Evolutionary conservation across 2,329 filamentous ascomycete species (phyloP).

Genomic region (Penicillium sp.): DNA sequence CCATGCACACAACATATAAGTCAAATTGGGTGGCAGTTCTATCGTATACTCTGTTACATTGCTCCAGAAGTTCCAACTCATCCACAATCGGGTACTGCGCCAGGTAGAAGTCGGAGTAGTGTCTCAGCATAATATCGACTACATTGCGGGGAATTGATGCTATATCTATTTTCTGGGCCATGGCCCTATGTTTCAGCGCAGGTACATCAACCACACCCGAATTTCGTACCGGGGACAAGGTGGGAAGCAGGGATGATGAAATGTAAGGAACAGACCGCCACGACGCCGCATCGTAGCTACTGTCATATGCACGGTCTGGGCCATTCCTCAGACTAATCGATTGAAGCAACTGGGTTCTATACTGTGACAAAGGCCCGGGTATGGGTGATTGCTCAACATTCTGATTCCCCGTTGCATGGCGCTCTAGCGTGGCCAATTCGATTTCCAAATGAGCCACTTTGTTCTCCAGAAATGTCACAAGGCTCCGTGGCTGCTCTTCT

Average conservation of each 20-base stretch:
- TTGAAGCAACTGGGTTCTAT: neutral
- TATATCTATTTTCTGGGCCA: neutral
- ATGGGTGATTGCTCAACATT: neutral
- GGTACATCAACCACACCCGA: no score
- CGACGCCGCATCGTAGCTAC: neutral
- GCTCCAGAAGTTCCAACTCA: neutral
- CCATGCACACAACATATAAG: neutral
- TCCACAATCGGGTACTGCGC: neutral
- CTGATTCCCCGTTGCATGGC: neutral
- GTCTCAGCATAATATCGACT: neutral
- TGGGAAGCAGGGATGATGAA: neutral
- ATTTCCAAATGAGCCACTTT: neutral
- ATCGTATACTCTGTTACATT: neutral
- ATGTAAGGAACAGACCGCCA: neutral
- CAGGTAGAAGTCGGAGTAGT: neutral
- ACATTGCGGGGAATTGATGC: slow-evolving; percentile 2
- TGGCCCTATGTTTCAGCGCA: neutral
- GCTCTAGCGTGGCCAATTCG: neutral
- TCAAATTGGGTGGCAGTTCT: neutral
- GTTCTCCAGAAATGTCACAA: neutral
- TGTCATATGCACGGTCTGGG: neutral
- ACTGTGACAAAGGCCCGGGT: neutral
- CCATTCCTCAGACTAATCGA: neutral
- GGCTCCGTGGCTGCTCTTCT: neutral
- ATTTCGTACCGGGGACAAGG: neutral